Base-by-base conservation (phyloP, 2,329 filamentous ascomycete genomes). In the Diaporthe sp. region DNA sequence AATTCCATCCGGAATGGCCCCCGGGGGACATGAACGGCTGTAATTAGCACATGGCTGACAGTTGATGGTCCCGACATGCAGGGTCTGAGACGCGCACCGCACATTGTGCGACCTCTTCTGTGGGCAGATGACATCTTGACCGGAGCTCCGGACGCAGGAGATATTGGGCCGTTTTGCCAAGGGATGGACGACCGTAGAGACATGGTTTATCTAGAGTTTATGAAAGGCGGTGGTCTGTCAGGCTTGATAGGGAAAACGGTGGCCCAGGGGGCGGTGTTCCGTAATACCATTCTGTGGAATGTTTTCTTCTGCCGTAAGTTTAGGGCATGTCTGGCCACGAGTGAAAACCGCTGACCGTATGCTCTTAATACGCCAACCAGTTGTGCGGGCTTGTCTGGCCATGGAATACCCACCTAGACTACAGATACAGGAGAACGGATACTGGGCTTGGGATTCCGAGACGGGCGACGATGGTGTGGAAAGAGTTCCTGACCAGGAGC, bases 251-350 rank as follows among this genome's bases (percentile, higher is more conserved):
- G n/a, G 9, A 62, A 62, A 19, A n/a, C 22, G 22, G 37, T 42
- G 22, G 37, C 58, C n/a, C n/a, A 13, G n/a, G 34, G 22, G n/a
- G 17, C 44, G 9, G 15, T 37, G 9, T 34, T 34, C 28, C 55
- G 31, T 13, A 72, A 72, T 15, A 31, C 55, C 12, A 28, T 60
- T 3, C 12, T 72, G n/a, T 37, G 28, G 37, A 72, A 72, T 25
- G 37, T 51, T 22, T 61, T 72, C 55, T 44, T 34, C 28, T 72
- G 70, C 28, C 70, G 70, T 72, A 28, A 72, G 70, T 4, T 12
- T 1, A 37, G 10, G 10, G 3, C 7, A 9, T 8, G 22, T 10
- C 55, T 19, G 4, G 5, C 8, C 10, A 10, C 34, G 2, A 6
- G n/a, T 34, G 7, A 31, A 25, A 10, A 25, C 9, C n/a, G 13